Base-by-base conservation (phyloP, 768 basidiomycete genomes). In the Glaciozyma martinii region DNA sequence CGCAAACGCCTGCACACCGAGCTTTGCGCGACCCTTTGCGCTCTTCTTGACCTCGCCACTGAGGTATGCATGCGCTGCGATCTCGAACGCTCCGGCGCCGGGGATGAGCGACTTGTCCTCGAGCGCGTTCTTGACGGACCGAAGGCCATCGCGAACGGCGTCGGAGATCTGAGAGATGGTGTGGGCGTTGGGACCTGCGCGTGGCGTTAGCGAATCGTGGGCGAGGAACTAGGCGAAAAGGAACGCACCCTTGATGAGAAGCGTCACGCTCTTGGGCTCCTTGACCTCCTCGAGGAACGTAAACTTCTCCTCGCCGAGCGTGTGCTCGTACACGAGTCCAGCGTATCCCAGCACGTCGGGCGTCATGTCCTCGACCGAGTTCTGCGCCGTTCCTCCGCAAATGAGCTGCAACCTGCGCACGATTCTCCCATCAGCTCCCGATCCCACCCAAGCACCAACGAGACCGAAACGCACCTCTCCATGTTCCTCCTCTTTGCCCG, bases 271-370 rank as follows among this genome's bases (percentile, higher is more conserved):
- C 81, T 89, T 93, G 33, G 95, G 94, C 66, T 87, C 84, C 78
- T 87, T 90, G 77, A 97, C 94, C 69, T 99, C 89, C 78, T 98
- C 95, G 61, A 99, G 81, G 75, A 98, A 98, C 0, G 95, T 99
- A 78, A 82, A 99, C 76, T 98, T 99, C 75, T 99, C 95, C 79
- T 99, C 95, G 70, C 95, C 95, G 40, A 99, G 83, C 25, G 93
- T 97, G 78, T 97, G 92, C 78, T 99, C 95, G 79, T 99, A 99
- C 37, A 99, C 91, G 67, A 98, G 85, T 13, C 95, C 95, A 49
- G 95, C 95, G 88, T 90, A 95, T 40, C 95, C 95, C 57, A 99
- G 85, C 42, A 90, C 82, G 60, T 87, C 86, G 19, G 94, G 91
- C 3, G 84, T 85, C 57, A 99, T 82, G 75, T 99, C 94, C 71